These are phyloP conservation scores for Cardiospermum halicacabum DNA, from an alignment of 345 rosid genomes.

Conservation along the genomic window DNA sequence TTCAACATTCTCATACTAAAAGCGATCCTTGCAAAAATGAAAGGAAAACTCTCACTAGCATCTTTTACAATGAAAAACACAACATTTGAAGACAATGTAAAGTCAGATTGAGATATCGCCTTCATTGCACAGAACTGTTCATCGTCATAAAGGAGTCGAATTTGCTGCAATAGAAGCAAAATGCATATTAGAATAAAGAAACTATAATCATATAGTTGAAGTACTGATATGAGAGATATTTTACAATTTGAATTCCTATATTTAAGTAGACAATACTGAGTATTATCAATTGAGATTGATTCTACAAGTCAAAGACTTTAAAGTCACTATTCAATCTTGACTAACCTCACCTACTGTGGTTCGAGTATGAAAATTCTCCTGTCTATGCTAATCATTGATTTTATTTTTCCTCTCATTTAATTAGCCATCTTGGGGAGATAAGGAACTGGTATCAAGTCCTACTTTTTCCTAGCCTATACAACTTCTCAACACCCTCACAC, in stretches of 20 bases:
- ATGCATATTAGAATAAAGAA: background rate
- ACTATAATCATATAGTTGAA: too few species aligned
- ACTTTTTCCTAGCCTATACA: background rate
- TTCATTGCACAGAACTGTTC: background rate
- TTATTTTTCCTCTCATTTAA: background rate
- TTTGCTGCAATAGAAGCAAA: slow-evolving; percentile 16
- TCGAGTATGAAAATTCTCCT: too few species aligned
- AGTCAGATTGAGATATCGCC: background rate
- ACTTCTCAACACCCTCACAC: background rate
- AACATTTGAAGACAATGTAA: background rate
- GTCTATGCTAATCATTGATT: too few species aligned
- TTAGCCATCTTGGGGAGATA: background rate
- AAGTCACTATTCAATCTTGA: too few species aligned
- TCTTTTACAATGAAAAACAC: background rate
- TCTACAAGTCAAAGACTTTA: too few species aligned
- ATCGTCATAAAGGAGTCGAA: slow-evolving; percentile 33
- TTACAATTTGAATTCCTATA: too few species aligned
- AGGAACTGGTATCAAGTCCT: background rate
- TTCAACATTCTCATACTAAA: background rate
- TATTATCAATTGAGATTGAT: too few species aligned
- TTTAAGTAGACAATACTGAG: too few species aligned
- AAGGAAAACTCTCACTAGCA: background rate
- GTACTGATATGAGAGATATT: too few species aligned
- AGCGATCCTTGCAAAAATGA: background rate
- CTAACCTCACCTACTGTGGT: too few species aligned